Evolutionary conservation across 1,284 basidiomycete species (phyloP).

Genomic region (Xerocomus nothofagi): DNA sequence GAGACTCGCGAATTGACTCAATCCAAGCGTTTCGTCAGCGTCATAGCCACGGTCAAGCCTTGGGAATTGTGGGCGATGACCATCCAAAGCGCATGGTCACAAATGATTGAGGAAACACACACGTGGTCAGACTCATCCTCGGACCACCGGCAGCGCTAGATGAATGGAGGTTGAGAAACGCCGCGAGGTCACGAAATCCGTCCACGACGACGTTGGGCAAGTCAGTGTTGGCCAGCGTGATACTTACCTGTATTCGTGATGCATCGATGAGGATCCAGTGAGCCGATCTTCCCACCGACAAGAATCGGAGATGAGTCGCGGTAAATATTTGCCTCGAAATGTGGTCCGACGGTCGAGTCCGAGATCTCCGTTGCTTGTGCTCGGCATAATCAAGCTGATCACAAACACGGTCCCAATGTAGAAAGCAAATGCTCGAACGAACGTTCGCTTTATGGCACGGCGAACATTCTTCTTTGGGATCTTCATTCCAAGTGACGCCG

Average conservation of each 20-base stretch:
- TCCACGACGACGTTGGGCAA: conserved; percentile 61
- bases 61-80: conserved; percentile 60
- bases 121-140: conserved; percentile 8
- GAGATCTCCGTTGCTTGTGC: conserved; percentile 31
- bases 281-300: conserved; percentile 45
- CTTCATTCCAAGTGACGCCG: conserved; percentile 50
- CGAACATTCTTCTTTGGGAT: conserved; percentile 49
- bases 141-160: conserved; percentile 51
- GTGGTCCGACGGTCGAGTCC: neutral
- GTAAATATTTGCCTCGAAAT: conserved; percentile 45
- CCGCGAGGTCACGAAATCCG: conserved; percentile 53
- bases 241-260: conserved; percentile 3
- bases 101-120: conserved; percentile 66
- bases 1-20: conserved; percentile 56
- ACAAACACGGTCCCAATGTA: conserved; percentile 71
- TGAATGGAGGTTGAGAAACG: conserved; percentile 60
- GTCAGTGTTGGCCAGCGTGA: conserved; percentile 64
- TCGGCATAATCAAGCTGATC: conserved; percentile 61
- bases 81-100: conserved; percentile 76
- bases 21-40: conserved; percentile 20
- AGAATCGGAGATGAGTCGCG: conserved; percentile 82
- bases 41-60: neutral
- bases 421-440: conserved; percentile 59
- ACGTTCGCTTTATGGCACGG: conserved; percentile 48
- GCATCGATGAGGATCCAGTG: too few species aligned